A percentile compares a stretch with the other conserved stretches of the same genome.
These are phyloP conservation scores for Phytopythium oedochilum DNA, from an alignment of 352 stramenopile genomes.

Conservation along the genomic window DNA sequence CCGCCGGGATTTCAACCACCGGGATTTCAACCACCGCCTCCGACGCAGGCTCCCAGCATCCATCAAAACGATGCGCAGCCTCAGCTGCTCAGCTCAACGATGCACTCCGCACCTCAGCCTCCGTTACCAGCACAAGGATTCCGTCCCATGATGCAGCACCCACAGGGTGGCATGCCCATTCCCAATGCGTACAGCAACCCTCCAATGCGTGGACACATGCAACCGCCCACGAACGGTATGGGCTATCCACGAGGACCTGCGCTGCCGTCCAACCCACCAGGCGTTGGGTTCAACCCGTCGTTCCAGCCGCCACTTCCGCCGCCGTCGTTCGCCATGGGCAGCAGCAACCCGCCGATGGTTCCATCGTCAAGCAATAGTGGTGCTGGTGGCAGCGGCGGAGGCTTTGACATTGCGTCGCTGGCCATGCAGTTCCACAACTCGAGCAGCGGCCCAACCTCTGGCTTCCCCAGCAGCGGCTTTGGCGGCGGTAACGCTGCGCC, in stretches of 20 bases:
- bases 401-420: conserved; percentile 58
- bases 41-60: conserved; percentile 3
- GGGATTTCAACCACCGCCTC: conserved; percentile 4
- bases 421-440: conserved; percentile 78
- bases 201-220: neutral
- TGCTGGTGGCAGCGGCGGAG: conserved; percentile 3
- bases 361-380: neutral
- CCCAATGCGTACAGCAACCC: neutral
- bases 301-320: conserved; percentile 24
- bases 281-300: neutral
- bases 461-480: conserved; percentile 19
- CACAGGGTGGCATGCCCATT: neutral
- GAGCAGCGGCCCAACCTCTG: conserved; percentile 12
- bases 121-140: conserved; percentile 1
- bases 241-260: neutral
- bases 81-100: neutral
- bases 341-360: conserved; percentile 6
- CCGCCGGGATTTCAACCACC: neutral
- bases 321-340: neutral
- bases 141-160: neutral
- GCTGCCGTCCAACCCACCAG: neutral
- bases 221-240: neutral
- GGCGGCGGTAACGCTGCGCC: conserved; percentile 26
- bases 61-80: neutral
- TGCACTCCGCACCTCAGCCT: conserved; percentile 1